Evolutionary conservation across 2,329 filamentous ascomycete species (phyloP), one percentile per base, ranked within the genome.

Genomic region (Ophiosphaerella korrae): DNA sequence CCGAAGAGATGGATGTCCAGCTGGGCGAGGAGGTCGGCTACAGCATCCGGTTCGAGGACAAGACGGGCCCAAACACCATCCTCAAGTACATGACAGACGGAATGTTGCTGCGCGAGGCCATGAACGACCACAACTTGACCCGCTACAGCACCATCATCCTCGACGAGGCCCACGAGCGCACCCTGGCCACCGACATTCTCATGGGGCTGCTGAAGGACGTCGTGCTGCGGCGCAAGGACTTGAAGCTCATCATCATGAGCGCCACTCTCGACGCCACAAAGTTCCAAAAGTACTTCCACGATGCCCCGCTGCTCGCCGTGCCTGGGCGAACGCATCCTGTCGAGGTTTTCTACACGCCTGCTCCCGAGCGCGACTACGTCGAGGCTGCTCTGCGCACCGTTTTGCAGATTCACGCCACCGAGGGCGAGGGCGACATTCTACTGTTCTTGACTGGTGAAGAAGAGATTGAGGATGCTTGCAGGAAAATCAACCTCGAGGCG

Each of bases 1-100:
- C 92, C 1, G 92, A 97, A 70, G 94, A 99, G 77, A 91, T 97
- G 52, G 93, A 94, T 13, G 97, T 93, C 64, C 83, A 88, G 57
- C 82, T 97, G 11, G 94, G 94, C 31, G 86, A 92, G 48, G 92
- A 97, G 71, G 93, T 99, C 56, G 94, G 94, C 47, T 99, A 99
- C 72, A 96, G 90, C 7, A 96, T 99, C 69, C 90, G 94, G 71
- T 99, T 99, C 70, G 94, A 99, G 69, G 94, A 99, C 75, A 89
- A 88, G 71, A 97, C 93, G 0, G 90, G 88, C 58, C 86, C 90
- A 2, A 83, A 87, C 14, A 99, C 94, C 1, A 90, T 88, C 68
- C 96, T 99, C 79, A 99, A 99, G 78, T 99, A 99, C 78, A 97
- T 99, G 93, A 99, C 94, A 13, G 94, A 99, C 67, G 94, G 94